Conservation (phyloP, 768 basidiomycete species). For the Asterophora lycoperdoides region DNA sequence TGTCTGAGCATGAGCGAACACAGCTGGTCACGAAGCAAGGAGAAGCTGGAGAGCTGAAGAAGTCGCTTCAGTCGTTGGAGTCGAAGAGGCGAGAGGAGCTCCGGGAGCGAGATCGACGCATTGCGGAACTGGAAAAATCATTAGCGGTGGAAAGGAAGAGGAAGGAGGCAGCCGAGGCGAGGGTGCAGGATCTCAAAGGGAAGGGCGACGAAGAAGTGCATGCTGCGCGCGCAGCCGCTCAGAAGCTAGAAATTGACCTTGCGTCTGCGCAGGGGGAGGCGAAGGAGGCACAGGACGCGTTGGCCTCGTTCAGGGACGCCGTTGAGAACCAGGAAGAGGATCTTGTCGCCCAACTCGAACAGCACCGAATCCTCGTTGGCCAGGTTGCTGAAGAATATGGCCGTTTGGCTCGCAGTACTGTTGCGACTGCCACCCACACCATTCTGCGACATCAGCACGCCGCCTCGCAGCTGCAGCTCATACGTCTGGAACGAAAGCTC, state of each 20-base stretch:
- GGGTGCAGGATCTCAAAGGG: conserved; percentile 37
- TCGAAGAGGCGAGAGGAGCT: conserved; percentile 50
- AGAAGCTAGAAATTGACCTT: conserved; percentile 34
- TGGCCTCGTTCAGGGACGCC: conserved; percentile 28
- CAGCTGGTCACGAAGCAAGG: conserved; percentile 49
- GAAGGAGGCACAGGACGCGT: conserved; percentile 27
- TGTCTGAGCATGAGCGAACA: conserved; percentile 52
- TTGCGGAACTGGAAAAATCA: conserved; percentile 53
- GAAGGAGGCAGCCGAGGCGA: conserved; percentile 43
- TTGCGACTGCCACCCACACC: conserved; percentile 32
- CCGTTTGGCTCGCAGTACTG: conserved; percentile 41
- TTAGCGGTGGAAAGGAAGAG: conserved; percentile 46
- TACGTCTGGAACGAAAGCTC: conserved; percentile 63
- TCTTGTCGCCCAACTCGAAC: conserved; percentile 48
- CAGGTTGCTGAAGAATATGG: conserved; percentile 53
- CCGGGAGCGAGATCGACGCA: conserved; percentile 47
- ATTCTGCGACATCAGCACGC: conserved; percentile 38
- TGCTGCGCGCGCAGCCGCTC: conserved; percentile 29
- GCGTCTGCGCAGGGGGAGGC: conserved; percentile 34
- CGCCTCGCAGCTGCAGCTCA: conserved; percentile 35
- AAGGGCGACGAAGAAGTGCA: conserved; percentile 39
- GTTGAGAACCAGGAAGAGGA: conserved; percentile 38
- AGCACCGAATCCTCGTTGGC: conserved; percentile 40
- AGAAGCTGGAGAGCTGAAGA: conserved; percentile 48
- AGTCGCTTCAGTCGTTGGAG: conserved; percentile 46